Evolutionary conservation across 23 red algal genomes (phyloP).

Genomic region (Gracilariopsis chorda): DNA sequence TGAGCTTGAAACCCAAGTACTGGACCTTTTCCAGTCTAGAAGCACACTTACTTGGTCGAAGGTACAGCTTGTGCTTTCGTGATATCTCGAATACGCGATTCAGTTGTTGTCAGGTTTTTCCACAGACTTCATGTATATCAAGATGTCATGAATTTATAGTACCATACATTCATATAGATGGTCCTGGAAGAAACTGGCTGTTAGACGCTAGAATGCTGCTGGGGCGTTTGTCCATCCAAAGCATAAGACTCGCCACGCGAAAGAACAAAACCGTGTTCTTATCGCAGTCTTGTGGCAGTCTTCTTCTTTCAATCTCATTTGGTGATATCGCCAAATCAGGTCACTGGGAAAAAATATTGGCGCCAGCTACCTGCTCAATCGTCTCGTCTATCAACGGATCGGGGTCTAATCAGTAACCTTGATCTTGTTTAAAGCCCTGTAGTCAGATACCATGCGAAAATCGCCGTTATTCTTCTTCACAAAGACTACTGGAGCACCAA

Average conservation of each 20-base stretch:
- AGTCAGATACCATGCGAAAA: neutral
- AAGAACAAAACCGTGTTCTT: slow-evolving; percentile 4
- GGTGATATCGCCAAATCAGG: slow-evolving; percentile 2
- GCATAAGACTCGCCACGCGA: neutral
- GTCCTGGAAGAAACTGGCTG: neutral
- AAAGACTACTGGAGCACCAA: neutral
- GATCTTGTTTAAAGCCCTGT: neutral
- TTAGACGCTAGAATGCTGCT: neutral
- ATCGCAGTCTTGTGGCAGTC: neutral
- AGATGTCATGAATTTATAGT: neutral
- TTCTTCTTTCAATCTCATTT: neutral
- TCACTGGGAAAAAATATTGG: neutral
- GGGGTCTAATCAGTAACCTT: neutral
- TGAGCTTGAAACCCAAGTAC: neutral
- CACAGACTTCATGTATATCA: neutral
- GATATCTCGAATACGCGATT: neutral
- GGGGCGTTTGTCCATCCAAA: slow-evolving; percentile 1
- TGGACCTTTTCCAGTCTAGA: neutral
- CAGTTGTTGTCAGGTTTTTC: neutral
- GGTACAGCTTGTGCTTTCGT: neutral
- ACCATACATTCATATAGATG: neutral
- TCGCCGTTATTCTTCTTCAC: neutral
- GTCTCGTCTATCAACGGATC: neutral
- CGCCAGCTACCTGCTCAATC: neutral
- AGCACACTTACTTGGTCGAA: neutral